A percentile compares a stretch with the other conserved stretches of the same genome.
Conservation (phyloP, 768 basidiomycete species). For the Rhodocollybia butyracea region DNA sequence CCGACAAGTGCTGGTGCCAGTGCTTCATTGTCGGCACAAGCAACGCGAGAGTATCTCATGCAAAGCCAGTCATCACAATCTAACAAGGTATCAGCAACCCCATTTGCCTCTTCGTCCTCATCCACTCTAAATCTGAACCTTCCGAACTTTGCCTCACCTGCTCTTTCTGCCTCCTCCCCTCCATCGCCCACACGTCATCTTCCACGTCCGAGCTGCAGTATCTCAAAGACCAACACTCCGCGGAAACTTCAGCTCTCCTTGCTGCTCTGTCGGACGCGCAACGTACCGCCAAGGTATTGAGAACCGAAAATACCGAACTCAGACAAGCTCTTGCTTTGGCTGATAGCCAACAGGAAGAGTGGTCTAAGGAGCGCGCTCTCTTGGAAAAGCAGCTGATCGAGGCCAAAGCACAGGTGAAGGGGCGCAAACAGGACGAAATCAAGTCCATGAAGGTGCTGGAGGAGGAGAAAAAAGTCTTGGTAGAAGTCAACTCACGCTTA, state of each 20-base stretch:
- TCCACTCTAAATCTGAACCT: neutral
- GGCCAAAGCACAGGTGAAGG: neutral
- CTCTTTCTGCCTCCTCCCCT: neutral
- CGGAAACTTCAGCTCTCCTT: slow-evolving; percentile 70
- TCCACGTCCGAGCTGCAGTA: neutral
- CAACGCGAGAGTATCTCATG: neutral
- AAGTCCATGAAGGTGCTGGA: too few species aligned
- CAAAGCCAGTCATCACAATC: too few species aligned
- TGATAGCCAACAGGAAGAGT: neutral
- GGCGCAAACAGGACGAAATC: neutral
- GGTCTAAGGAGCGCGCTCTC: slow-evolving; percentile 14
- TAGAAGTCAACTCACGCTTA: neutral
- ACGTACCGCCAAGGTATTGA: slow-evolving; percentile 54
- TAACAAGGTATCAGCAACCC: neutral
- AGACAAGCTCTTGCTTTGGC: slow-evolving; percentile 28
- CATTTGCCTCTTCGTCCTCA: neutral
- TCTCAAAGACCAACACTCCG: slow-evolving; percentile 59
- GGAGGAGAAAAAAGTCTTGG: neutral
- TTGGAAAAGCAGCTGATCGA: neutral
- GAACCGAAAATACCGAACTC: slow-evolving; percentile 62
- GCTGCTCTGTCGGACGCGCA: slow-evolving; percentile 75
- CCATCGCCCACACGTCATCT: too few species aligned
- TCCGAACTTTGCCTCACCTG: neutral
- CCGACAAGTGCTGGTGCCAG: neutral
- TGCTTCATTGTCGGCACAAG: neutral